These are phyloP conservation scores for Santalum album DNA, from an alignment of 164 flowering plant genomes.

Conservation along the genomic window DNA sequence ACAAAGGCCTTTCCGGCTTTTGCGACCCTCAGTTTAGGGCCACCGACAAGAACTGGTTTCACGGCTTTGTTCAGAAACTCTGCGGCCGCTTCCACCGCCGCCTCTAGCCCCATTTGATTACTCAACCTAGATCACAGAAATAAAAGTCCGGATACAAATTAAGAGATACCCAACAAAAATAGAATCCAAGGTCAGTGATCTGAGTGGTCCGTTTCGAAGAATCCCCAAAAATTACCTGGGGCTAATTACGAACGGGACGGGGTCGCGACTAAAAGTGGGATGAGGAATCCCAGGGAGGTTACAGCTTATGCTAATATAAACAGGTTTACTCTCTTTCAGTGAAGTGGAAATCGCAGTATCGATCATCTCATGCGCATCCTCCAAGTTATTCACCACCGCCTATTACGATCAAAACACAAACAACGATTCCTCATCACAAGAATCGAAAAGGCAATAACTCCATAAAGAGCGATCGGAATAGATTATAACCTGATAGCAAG, in stretches of 20 bases:
- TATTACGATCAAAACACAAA: slow-evolving; percentile 8
- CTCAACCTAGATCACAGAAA: slow-evolving; percentile 18
- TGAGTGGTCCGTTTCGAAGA: background rate
- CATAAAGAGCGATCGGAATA: background rate
- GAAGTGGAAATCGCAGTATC: slow-evolving; percentile 80
- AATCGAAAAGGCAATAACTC: background rate
- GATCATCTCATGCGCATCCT: slow-evolving; percentile 76
- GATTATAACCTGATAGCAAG: slow-evolving; percentile 61
- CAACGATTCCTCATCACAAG: no score
- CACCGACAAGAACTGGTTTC: slow-evolving; percentile 80
- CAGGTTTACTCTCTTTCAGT: slow-evolving; percentile 89
- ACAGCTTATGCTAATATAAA: slow-evolving; percentile 74
- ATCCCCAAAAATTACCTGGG: slow-evolving; percentile 54
- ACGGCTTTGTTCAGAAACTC: slow-evolving; percentile 79
- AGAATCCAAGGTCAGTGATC: no score
- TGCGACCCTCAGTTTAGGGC: slow-evolving; percentile 67
- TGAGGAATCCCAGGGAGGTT: slow-evolving; percentile 73
- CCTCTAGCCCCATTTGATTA: slow-evolving; percentile 58
- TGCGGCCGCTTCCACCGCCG: slow-evolving; percentile 80
- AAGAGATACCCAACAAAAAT: background rate
- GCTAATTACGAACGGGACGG: slow-evolving; percentile 56
- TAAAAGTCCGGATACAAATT: background rate
- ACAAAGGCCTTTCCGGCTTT: slow-evolving; percentile 58
- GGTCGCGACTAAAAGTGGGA: slow-evolving; percentile 71
- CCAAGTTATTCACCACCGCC: slow-evolving; percentile 85